Percentiles rank a stretch among this genome's conserved stretches.
phyloP scores from a whole-genome alignment of 306 rosid species.

The Malus sieversii region DNA sequence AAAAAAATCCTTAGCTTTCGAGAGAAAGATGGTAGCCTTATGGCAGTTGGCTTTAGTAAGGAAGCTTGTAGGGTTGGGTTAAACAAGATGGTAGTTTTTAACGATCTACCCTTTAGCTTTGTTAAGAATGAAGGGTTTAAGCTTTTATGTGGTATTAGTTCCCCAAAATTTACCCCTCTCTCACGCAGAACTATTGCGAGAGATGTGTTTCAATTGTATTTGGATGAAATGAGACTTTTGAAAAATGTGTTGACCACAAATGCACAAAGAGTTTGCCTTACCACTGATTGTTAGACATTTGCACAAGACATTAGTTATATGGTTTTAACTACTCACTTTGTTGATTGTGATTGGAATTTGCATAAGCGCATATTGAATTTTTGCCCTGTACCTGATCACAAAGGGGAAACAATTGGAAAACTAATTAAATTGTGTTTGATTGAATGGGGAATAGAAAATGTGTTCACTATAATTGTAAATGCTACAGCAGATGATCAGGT shows the following conservation, averaged over 20 bases:
- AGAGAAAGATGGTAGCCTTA: background rate
- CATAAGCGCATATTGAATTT: background rate
- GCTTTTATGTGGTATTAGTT: background rate
- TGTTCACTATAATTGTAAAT: background rate
- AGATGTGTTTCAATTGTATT: background rate
- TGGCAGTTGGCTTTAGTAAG: background rate
- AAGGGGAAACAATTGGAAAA: background rate
- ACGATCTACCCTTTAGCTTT: background rate
- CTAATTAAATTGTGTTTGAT: background rate
- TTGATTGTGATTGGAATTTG: background rate
- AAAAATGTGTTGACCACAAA: background rate
- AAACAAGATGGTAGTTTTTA: background rate
- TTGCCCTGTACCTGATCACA: background rate
- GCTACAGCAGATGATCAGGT: background rate
- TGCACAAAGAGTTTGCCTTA: background rate
- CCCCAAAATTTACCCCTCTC: background rate
- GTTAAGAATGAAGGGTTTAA: background rate
- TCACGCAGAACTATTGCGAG: background rate
- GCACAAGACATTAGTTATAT: background rate
- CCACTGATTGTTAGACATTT: background rate
- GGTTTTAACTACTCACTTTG: background rate
- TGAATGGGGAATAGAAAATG: background rate
- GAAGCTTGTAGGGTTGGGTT: background rate
- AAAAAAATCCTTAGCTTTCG: background rate
- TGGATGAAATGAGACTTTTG: background rate